These are phyloP conservation scores for Delonix regia DNA, from an alignment of 306 rosid genomes.

Conservation along the genomic window DNA sequence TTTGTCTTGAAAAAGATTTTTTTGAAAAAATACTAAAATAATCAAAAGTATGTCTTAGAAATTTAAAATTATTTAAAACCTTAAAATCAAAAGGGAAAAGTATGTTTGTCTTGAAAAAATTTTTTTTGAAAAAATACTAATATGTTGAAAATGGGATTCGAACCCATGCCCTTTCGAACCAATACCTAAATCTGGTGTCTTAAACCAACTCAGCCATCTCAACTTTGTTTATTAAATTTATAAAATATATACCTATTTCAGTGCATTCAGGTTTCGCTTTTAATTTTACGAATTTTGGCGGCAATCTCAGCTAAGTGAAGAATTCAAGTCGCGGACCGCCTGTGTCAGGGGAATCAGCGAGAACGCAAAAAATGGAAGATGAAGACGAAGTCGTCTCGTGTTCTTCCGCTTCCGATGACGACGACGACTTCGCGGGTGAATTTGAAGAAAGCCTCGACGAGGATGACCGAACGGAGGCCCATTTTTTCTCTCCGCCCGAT, in stretches of 20 bases:
- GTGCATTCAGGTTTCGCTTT: too few relatives aligned
- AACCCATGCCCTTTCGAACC: slow-evolving; percentile 28
- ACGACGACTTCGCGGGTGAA: slow-evolving; percentile 46
- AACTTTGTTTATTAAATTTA: too few relatives aligned
- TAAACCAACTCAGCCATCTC: slow-evolving; percentile 26
- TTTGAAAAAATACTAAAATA: too few relatives aligned
- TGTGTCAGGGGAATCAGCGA: not conserved
- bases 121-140: fast-evolving
- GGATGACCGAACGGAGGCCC: not conserved
- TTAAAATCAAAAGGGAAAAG: too few relatives aligned
- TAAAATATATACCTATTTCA: too few relatives aligned
- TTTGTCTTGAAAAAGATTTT: too few relatives aligned
- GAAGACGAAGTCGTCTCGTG: slow-evolving; percentile 52
- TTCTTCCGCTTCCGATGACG: slow-evolving; percentile 62
- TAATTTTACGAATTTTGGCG: not conserved
- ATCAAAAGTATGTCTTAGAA: too few relatives aligned
- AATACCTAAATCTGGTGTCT: slow-evolving; percentile 22
- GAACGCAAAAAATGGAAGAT: slow-evolving; percentile 50
- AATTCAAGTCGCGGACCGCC: not conserved
- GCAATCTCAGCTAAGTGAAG: not conserved
- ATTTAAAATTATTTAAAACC: too few relatives aligned
- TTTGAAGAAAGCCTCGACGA: slow-evolving; percentile 26
- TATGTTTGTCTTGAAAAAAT: too few relatives aligned
- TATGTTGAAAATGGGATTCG: slow-evolving; percentile 10
- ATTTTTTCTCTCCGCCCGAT: slow-evolving; percentile 34